Evolutionary conservation across 192 early-diverging fungal genomes (phyloP).

Genomic region (Entomortierella lignicola): DNA sequence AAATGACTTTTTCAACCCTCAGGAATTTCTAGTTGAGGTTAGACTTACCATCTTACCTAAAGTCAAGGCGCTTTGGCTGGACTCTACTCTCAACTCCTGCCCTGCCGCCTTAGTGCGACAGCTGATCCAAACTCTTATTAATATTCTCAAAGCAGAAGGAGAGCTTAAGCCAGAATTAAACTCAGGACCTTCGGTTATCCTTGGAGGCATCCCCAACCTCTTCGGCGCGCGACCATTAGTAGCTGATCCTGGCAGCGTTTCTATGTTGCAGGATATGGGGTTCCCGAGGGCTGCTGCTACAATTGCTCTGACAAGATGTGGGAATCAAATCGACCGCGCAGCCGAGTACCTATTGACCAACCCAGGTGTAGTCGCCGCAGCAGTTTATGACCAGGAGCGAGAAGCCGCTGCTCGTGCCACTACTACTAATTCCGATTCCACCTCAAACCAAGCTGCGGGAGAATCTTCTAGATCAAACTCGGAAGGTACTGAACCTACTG

Average conservation of each 20-base stretch:
- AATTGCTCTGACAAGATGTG: slow-evolving; percentile 78
- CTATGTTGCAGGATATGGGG: slow-evolving; percentile 87
- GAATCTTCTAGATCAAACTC: neutral
- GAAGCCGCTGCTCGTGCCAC: slow-evolving; percentile 20
- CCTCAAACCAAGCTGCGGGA: slow-evolving; percentile 1
- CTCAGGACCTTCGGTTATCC: slow-evolving; percentile 27
- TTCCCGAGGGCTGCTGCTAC: slow-evolving; percentile 83
- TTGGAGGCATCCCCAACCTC: slow-evolving; percentile 25
- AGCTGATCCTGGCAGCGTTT: slow-evolving; percentile 73
- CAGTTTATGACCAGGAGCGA: slow-evolving; percentile 47
- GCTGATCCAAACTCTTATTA: slow-evolving; percentile 70
- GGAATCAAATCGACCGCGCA: slow-evolving; percentile 82
- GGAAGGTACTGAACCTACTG: neutral
- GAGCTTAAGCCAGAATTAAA: slow-evolving; percentile 61
- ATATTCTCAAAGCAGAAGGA: slow-evolving; percentile 80
- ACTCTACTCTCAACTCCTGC: slow-evolving; percentile 62
- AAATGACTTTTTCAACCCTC: slow-evolving; percentile 74
- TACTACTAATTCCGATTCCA: neutral
- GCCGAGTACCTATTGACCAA: slow-evolving; percentile 87
- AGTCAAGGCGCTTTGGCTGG: slow-evolving; percentile 71
- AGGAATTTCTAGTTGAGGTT: slow-evolving; percentile 72
- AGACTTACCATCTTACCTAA: slow-evolving; percentile 69
- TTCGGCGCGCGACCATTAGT: slow-evolving; percentile 59
- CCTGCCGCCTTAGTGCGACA: slow-evolving; percentile 66
- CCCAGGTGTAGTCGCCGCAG: slow-evolving; percentile 61